A percentile compares a stretch with the other conserved stretches of the same genome.
These are phyloP conservation scores for Scleromitrula shiraiana DNA, from an alignment of 2,329 filamentous ascomycete species.

Conservation along the genomic window DNA sequence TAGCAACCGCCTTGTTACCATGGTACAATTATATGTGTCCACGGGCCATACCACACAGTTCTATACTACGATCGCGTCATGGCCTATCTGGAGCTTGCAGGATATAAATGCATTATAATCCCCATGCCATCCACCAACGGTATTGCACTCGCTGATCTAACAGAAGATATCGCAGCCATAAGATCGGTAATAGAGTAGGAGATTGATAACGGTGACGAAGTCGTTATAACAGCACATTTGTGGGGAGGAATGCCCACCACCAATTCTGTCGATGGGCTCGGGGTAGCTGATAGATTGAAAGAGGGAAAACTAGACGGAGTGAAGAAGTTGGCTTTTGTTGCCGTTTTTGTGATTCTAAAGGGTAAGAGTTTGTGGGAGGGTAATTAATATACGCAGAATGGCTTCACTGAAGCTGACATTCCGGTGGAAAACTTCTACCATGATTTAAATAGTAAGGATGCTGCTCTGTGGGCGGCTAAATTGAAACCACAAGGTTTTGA, in stretches of 20 bases:
- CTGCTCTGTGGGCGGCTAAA: neutral
- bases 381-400: too few species aligned
- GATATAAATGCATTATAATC: neutral
- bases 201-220: neutral
- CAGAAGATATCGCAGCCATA: neutral
- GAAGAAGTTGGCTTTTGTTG: neutral
- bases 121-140: neutral
- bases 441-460: neutral
- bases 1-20: too few species aligned
- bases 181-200: neutral
- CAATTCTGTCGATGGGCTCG: neutral
- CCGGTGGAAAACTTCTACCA: neutral
- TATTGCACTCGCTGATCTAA: neutral
- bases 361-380: neutral
- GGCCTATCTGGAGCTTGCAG: neutral
- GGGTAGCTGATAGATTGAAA: neutral
- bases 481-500: neutral
- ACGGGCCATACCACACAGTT: neutral
- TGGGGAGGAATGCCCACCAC: neutral
- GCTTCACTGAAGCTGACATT: too few species aligned
- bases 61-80: neutral
- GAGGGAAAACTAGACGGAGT: neutral
- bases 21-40: neutral
- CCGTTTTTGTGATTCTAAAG: neutral
- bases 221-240: neutral